A percentile compares a stretch with the other conserved stretches of the same genome.
These are phyloP conservation scores for Lentinula guzmanii DNA, from an alignment of 768 basidiomycete species.

Conservation along the genomic window DNA sequence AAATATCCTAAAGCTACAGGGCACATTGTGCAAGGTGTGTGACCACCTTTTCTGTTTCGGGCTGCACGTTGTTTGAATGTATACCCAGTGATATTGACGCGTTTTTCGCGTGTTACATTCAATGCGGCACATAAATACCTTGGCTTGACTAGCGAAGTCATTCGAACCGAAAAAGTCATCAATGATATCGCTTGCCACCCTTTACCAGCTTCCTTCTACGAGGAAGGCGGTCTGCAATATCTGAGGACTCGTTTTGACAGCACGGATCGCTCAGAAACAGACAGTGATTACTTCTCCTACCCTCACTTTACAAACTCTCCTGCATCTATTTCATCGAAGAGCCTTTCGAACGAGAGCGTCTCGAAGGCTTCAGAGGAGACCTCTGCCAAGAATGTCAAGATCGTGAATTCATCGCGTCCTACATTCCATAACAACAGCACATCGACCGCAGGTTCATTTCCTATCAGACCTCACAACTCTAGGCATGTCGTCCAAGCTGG, in stretches of 20 bases:
- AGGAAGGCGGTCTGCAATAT: constrained; percentile 83
- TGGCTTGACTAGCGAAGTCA: constrained; percentile 89
- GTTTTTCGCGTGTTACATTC: constrained; percentile 96
- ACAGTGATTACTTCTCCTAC: constrained; percentile 51
- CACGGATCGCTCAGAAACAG: constrained; percentile 40
- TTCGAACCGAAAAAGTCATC: constrained; percentile 94
- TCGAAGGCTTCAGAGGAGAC: not conserved
- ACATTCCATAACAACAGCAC: constrained; percentile 7
- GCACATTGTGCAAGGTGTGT: constrained; percentile 85
- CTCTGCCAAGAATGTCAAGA: constrained; percentile 17
- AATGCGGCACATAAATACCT: constrained; percentile 96
- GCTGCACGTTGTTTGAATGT: constrained; percentile 1
- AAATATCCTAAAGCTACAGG: constrained; percentile 97
- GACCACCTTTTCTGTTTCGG: constrained; percentile 5
- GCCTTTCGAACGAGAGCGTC: constrained; percentile 2
- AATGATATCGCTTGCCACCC: constrained; percentile 97
- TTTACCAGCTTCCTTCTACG: constrained; percentile 85
- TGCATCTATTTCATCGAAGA: constrained; percentile 20
- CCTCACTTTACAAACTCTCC: constrained; percentile 20
- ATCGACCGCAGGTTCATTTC: not conserved
- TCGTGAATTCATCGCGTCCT: not conserved
- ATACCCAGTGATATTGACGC: constrained; percentile 77
- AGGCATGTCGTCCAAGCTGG: constrained; percentile 69
- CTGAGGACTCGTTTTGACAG: constrained; percentile 88
- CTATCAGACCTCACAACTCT: constrained; percentile 22